Evolutionary conservation across 2,329 filamentous ascomycete species (phyloP).

Genomic region (Lojkania enalia): DNA sequence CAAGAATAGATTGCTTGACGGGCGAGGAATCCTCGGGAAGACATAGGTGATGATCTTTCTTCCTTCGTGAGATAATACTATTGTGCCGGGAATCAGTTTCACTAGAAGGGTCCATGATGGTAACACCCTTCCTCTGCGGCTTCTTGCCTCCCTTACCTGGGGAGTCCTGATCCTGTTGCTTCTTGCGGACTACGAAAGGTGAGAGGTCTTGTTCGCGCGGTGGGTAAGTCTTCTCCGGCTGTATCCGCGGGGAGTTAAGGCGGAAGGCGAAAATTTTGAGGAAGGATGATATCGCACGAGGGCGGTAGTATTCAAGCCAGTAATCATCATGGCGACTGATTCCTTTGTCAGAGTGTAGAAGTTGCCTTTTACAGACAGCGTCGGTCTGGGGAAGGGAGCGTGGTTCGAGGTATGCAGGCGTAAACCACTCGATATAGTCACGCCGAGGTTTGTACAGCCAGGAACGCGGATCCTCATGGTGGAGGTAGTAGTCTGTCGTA

Average conservation of each 20-base stretch:
- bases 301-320: conserved; percentile 96
- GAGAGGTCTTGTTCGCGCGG: conserved; percentile 81
- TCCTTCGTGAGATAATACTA: conserved; percentile 23
- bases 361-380: conserved; percentile 43
- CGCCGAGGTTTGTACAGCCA: conserved; percentile 66
- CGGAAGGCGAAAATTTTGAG: conserved; percentile 90
- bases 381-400: conserved; percentile 59
- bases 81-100: conserved; percentile 34
- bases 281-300: conserved; percentile 83
- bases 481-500: conserved; percentile 91
- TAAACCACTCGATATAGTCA: conserved; percentile 91
- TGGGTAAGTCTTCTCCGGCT: conserved; percentile 73
- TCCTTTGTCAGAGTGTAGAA: conserved; percentile 23
- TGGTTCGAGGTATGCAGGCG: conserved; percentile 68
- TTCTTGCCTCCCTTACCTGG: conserved; percentile 66
- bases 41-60: conserved; percentile 26
- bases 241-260: conserved; percentile 80
- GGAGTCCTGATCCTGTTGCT: conserved; percentile 57
- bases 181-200: conserved; percentile 76
- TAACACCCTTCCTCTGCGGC: conserved; percentile 67
- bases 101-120: conserved; percentile 64
- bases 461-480: conserved; percentile 79
- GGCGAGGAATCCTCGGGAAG: conserved; percentile 39
- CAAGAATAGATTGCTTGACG: conserved; percentile 48
- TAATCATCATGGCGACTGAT: conserved; percentile 82